Percentiles rank a stretch among this genome's conserved stretches.
phyloP scores from a whole-genome alignment of 495 filamentous ascomycete genomes.

The Hamigera avellanea region DNA sequence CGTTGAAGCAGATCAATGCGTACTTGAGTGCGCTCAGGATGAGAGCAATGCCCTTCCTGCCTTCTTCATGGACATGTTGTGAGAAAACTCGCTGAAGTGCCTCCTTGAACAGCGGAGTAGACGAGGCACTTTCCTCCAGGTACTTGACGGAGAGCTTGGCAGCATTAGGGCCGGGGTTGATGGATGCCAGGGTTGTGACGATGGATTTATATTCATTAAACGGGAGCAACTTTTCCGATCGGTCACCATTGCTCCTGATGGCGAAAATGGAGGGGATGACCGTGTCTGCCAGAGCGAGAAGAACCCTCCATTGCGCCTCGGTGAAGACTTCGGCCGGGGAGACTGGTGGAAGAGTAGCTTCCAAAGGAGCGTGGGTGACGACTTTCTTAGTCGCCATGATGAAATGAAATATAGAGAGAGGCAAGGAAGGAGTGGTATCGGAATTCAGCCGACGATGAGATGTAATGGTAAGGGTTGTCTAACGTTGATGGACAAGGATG shows the following conservation, averaged over 20 bases:
- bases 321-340: slow-evolving; percentile 29
- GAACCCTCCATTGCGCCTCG: slow-evolving; percentile 41
- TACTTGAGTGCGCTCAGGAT: slow-evolving; percentile 46
- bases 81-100: slow-evolving; percentile 32
- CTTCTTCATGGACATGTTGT: slow-evolving; percentile 32
- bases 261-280: slow-evolving; percentile 40
- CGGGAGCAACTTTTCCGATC: slow-evolving; percentile 21
- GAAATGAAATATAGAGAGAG: too few species aligned
- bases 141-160: slow-evolving; percentile 26
- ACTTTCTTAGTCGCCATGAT: slow-evolving; percentile 17
- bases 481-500: too few species aligned
- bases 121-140: slow-evolving; percentile 37
- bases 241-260: slow-evolving; percentile 10
- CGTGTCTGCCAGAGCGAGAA: slow-evolving; percentile 43
- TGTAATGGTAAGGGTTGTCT: too few species aligned
- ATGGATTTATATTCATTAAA: slow-evolving; percentile 22
- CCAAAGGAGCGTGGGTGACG: slow-evolving; percentile 22
- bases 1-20: slow-evolving; percentile 5
- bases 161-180: slow-evolving; percentile 20
- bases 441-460: too few species aligned
- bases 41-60: slow-evolving; percentile 35
- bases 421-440: too few species aligned
- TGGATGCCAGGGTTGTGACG: slow-evolving; percentile 13
- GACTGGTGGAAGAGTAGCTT: slow-evolving; percentile 31
- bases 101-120: slow-evolving; percentile 33